These are phyloP conservation scores for Rhodotorula kratochvilovae DNA, from an alignment of 768 basidiomycete species.

Conservation along the genomic window DNA sequence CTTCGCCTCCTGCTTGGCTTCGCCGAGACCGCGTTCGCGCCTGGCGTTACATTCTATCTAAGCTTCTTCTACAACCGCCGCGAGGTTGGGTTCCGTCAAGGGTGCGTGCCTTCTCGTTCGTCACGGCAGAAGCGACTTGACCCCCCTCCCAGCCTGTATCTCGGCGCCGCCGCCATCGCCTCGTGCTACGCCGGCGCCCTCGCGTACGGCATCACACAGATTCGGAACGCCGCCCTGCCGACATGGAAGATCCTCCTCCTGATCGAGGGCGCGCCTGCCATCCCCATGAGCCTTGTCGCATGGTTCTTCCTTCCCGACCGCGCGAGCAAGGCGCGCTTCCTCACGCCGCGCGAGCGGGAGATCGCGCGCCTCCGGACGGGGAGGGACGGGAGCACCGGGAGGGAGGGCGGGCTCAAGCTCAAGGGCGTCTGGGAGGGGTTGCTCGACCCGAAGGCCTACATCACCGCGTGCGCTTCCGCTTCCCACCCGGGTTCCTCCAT, in stretches of 20 bases:
- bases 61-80: constrained; percentile 19
- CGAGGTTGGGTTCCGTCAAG: constrained; percentile 18
- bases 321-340: constrained; percentile 14
- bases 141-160: neutral
- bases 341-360: constrained; percentile 11
- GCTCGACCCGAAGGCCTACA: constrained; percentile 10
- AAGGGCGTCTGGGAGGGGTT: neutral
- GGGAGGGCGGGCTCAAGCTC: neutral
- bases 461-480: neutral
- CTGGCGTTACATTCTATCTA: constrained; percentile 8
- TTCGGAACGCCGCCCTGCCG: constrained; percentile 2
- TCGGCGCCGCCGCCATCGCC: constrained; percentile 3
- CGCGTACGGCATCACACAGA: constrained; percentile 22
- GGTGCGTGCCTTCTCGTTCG: neutral
- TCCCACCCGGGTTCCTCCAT: neutral
- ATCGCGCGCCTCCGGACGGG: neutral
- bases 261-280: constrained; percentile 18
- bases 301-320: constrained; percentile 25
- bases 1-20: constrained; percentile 15
- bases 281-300: constrained; percentile 1
- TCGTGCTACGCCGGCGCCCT: constrained; percentile 15
- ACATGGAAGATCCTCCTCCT: constrained; percentile 5
- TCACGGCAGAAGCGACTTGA: too few species aligned
- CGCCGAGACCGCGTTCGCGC: constrained; percentile 9
- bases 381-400: neutral